phyloP scores from a whole-genome alignment of 176 grass and related monocot species.

The Carex littledalei region DNA sequence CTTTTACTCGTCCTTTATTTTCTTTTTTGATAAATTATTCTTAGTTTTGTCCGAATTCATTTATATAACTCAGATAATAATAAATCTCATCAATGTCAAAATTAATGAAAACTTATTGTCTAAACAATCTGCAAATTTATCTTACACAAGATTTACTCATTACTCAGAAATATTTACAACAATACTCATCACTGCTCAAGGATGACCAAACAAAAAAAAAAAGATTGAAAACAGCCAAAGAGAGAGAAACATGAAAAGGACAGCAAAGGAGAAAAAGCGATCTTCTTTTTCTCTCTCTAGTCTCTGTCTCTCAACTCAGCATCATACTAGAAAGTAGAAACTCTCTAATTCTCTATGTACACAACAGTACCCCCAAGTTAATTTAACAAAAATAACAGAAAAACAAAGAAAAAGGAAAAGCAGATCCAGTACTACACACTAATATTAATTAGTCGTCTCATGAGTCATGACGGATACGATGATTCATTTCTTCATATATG shows the following conservation, averaged over 20 bases:
- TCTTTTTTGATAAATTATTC: no score
- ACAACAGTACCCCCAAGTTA: neutral
- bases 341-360: neutral
- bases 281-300: neutral
- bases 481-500: neutral
- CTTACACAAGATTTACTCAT: neutral
- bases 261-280: slow-evolving; percentile 13
- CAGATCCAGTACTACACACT: neutral
- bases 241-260: slow-evolving; percentile 2
- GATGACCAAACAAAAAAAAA: neutral
- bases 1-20: no score
- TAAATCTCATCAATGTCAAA: no score
- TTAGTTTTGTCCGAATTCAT: no score
- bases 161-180: neutral
- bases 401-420: neutral
- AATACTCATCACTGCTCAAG: neutral
- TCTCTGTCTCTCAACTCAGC: neutral
- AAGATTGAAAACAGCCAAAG: neutral
- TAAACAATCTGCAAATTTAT: no score
- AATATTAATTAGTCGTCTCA: neutral
- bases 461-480: neutral
- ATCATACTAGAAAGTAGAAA: neutral
- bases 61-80: no score
- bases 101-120: no score
- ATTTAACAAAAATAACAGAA: neutral